Conservation (phyloP, 345 rosid genomes). For the Citrus cavaleriei region DNA sequence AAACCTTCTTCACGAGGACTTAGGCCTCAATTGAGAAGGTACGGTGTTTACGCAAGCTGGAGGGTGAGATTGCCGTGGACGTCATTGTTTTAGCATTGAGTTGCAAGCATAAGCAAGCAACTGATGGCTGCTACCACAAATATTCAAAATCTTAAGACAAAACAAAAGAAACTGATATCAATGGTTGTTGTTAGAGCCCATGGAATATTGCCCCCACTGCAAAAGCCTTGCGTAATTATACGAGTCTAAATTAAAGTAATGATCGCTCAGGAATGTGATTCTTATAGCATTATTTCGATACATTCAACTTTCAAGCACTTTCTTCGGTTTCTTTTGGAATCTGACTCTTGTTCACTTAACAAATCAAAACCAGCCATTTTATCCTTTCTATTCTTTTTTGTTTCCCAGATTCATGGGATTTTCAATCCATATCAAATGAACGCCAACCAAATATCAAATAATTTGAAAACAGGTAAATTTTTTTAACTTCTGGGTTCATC, state of each 20-base stretch:
- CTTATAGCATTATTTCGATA: neutral
- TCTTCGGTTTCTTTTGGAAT: neutral
- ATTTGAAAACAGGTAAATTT: neutral
- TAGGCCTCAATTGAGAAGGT: no score
- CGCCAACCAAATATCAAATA: neutral
- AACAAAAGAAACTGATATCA: no score
- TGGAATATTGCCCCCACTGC: neutral
- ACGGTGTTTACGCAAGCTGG: no score
- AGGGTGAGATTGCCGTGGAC: no score
- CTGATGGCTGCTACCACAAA: neutral
- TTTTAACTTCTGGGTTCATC: neutral
- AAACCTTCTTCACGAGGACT: no score
- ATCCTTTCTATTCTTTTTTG: neutral
- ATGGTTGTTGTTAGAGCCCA: neutral
- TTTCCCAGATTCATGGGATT: neutral
- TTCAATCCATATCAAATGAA: neutral
- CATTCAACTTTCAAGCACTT: neutral
- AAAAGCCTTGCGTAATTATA: neutral
- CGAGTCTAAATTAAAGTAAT: no score
- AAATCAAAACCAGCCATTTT: neutral
- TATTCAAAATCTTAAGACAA: neutral
- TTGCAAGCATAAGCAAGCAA: neutral
- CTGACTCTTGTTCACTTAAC: neutral
- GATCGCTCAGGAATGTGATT: neutral
- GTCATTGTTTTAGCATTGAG: neutral